These are phyloP conservation scores for Rasamsonia emersonii DNA, from an alignment of 2,329 filamentous ascomycete genomes.

Conservation along the genomic window DNA sequence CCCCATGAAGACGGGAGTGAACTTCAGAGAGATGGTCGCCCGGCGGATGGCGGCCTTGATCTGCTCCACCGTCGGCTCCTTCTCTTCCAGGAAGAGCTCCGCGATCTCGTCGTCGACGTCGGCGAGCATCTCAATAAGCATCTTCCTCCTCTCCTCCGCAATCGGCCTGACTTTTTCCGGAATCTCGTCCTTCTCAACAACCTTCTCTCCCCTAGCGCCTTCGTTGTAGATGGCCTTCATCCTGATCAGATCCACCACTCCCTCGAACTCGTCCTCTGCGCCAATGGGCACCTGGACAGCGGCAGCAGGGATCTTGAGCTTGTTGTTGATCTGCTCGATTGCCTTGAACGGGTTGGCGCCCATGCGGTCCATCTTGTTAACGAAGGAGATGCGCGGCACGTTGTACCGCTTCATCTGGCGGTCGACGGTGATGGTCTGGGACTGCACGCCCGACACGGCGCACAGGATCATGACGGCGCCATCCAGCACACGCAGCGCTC, in stretches of 20 bases:
- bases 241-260: slow-evolving; percentile 82
- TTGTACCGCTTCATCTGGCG: slow-evolving; percentile 98
- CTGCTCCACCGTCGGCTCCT: slow-evolving; percentile 67
- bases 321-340: slow-evolving; percentile 93
- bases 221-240: slow-evolving; percentile 95
- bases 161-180: slow-evolving; percentile 70
- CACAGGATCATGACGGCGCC: slow-evolving; percentile 98
- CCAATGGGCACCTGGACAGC: slow-evolving; percentile 94
- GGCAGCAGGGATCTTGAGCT: slow-evolving; percentile 85
- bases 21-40: slow-evolving; percentile 80
- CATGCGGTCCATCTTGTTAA: slow-evolving; percentile 99
- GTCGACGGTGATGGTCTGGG: slow-evolving; percentile 96
- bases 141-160: slow-evolving; percentile 70
- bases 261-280: slow-evolving; percentile 80
- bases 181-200: slow-evolving; percentile 70
- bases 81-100: slow-evolving; percentile 85
- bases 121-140: slow-evolving; percentile 86
- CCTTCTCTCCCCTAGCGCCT: slow-evolving; percentile 67
- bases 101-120: slow-evolving; percentile 98
- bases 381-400: slow-evolving; percentile 86
- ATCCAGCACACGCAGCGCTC: slow-evolving; percentile 87
- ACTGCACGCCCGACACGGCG: slow-evolving; percentile 93
- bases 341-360: slow-evolving; percentile 97
- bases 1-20: slow-evolving; percentile 93
- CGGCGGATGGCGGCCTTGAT: slow-evolving; percentile 88